These are phyloP conservation scores for Lipomyces spencermartinsiae DNA, from an alignment of 805 yeast species.

Conservation along the genomic window DNA sequence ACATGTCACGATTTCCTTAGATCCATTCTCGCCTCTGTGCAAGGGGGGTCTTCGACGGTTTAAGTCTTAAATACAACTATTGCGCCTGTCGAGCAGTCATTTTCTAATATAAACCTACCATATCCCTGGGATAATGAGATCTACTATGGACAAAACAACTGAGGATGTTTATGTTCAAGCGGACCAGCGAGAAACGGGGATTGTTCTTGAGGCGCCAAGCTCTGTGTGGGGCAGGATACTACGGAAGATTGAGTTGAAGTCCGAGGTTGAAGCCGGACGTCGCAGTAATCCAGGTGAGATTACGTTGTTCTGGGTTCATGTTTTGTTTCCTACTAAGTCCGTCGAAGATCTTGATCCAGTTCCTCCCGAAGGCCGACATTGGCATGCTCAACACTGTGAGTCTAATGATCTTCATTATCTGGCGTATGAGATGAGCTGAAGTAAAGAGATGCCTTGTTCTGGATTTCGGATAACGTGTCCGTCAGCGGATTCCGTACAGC, in stretches of 20 bases:
- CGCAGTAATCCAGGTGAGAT: not conserved
- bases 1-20: too few species aligned
- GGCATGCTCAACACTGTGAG: constrained; percentile 53
- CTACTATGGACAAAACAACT: not conserved
- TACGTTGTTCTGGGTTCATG: too few species aligned
- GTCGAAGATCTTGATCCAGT: constrained; percentile 32
- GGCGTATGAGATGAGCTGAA: not conserved
- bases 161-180: not conserved
- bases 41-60: too few species aligned
- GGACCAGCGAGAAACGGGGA: not conserved
- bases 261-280: not conserved
- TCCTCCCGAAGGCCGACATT: constrained; percentile 49
- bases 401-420: not conserved
- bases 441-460: constrained; percentile 40
- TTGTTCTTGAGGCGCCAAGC: not conserved
- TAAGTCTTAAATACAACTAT: too few species aligned
- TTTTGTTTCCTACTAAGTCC: not conserved
- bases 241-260: not conserved
- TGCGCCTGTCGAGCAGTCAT: too few species aligned
- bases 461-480: constrained; percentile 43
- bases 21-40: too few species aligned
- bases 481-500: constrained; percentile 54
- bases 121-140: too few species aligned
- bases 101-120: too few species aligned
- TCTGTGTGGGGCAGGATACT: not conserved